These are phyloP conservation scores for Senna tora DNA, from an alignment of 306 rosid species.

Conservation along the genomic window DNA sequence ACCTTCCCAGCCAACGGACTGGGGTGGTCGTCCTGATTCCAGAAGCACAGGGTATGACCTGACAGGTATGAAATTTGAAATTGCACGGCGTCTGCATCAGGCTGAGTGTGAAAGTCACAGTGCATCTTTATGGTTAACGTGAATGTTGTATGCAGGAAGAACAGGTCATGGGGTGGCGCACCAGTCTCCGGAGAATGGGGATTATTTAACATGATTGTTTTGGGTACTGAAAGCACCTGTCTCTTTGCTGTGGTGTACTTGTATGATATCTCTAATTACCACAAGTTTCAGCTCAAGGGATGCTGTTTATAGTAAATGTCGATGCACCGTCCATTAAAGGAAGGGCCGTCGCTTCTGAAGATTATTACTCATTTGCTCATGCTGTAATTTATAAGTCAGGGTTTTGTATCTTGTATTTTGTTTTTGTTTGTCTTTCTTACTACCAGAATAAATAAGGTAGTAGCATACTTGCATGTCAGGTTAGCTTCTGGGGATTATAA, in stretches of 20 bases:
- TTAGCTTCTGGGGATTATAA: slow-evolving; percentile 31
- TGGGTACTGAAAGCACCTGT: slow-evolving; percentile 38
- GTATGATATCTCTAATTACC: slow-evolving; percentile 63
- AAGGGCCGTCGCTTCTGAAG: slow-evolving; percentile 46
- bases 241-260: slow-evolving; percentile 43
- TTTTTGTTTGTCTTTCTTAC: slow-evolving; percentile 18
- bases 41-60: slow-evolving; percentile 64
- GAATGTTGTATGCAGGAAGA: slow-evolving; percentile 56
- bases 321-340: slow-evolving; percentile 55
- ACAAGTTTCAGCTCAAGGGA: slow-evolving; percentile 46
- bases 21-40: slow-evolving; percentile 69
- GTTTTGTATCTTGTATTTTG: slow-evolving; percentile 37
- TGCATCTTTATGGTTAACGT: not conserved
- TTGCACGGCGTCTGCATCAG: not conserved
- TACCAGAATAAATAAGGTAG: slow-evolving; percentile 42
- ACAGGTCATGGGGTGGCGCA: slow-evolving; percentile 57
- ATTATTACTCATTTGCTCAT: slow-evolving; percentile 44
- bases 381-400: slow-evolving; percentile 43
- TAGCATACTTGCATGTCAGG: slow-evolving; percentile 37
- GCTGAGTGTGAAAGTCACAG: not conserved
- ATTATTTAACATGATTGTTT: slow-evolving; percentile 65
- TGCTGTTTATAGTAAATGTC: slow-evolving; percentile 50
- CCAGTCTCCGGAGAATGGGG: slow-evolving; percentile 91
- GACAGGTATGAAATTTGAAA: slow-evolving; percentile 53
- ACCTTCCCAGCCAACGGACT: slow-evolving; percentile 64